Base-by-base conservation (phyloP, 2,329 filamentous ascomycete genomes). In the Aspergillus hortae region DNA sequence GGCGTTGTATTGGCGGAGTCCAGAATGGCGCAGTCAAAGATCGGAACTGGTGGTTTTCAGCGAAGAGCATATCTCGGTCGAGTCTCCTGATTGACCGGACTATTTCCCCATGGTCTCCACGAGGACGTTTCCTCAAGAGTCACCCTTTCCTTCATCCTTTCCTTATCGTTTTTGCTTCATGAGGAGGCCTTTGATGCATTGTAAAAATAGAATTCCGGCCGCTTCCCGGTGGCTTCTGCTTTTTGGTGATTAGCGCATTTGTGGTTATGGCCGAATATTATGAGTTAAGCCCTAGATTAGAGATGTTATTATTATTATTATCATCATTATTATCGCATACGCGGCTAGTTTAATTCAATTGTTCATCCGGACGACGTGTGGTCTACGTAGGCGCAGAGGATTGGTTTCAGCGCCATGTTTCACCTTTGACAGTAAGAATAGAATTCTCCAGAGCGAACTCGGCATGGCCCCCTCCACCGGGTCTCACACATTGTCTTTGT, bases 121-220 rank as follows among this genome's bases (percentile, higher is more conserved):
- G 44, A 42, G 43, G 36, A 41, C 14, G 21, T 48, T 45, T 30
- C 41, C 36, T 48, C 44, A 52, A 45, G 51, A 56, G 46, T 53
- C 46, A 49, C 59, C 52, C 52, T 52, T 51, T 56, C 48, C 30
- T 56, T 48, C 56, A 55, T 27, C 48, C 49, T 48, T 48, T 46
- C 35, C 11, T 59, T 55, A 17, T 17, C 35, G 15, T 45, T 43
- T 44, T 51, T 38, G 51, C 41, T 48, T 44, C 50, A 33, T 49
- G 52, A 47, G 38, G 53, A 58, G 54, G 55, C 52, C 51, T 51
- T 36, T 46, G 25, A 58, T 66, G 64, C 64, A 68, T 67, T 67
- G 67, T 69, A 69, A 68, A 68, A 69, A 67, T 69, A 69, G 66
- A 69, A 61, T 67, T 67, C 59, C 53, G 55, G 60, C 54, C 63